Conservation (phyloP, 441 rosid species). For the Adansonia grandidieri region DNA sequence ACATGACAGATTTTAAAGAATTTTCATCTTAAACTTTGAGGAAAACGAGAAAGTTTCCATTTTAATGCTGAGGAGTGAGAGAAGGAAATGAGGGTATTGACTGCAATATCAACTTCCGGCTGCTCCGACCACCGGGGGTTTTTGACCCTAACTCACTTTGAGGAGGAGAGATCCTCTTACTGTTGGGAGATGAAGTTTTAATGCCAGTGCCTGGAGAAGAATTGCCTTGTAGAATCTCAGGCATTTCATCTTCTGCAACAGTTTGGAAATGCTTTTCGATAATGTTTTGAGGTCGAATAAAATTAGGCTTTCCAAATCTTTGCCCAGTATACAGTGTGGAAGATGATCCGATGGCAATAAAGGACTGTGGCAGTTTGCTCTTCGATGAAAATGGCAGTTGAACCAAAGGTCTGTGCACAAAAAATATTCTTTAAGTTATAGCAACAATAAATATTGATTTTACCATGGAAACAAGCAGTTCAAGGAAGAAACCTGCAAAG, state of each 20-base stretch:
- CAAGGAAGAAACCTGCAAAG: constrained; percentile 23
- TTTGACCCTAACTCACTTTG: constrained; percentile 55
- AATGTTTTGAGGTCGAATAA: constrained; percentile 45
- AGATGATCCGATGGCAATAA: constrained; percentile 66
- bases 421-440: constrained; percentile 15
- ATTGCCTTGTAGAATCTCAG: constrained; percentile 59
- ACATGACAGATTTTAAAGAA: constrained; percentile 35
- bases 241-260: constrained; percentile 60
- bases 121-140: constrained; percentile 59
- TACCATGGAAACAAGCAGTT: constrained; percentile 36
- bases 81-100: constrained; percentile 85
- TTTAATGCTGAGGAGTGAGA: constrained; percentile 63
- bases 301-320: constrained; percentile 51
- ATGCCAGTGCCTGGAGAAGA: constrained; percentile 43
- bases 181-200: constrained; percentile 84
- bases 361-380: constrained; percentile 69
- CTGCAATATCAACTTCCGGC: constrained; percentile 86
- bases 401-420: constrained; percentile 57
- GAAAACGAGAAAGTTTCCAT: constrained; percentile 18
- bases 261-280: constrained; percentile 55
- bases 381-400: constrained; percentile 66
- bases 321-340: constrained; percentile 43
- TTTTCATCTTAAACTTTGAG: constrained; percentile 27
- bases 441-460: constrained; percentile 20
- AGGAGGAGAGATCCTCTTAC: constrained; percentile 97